A percentile compares a stretch with the other conserved stretches of the same genome.
These are phyloP conservation scores for Trichosporon asahii DNA, from an alignment of 1,284 basidiomycete genomes.

Conservation along the genomic window DNA sequence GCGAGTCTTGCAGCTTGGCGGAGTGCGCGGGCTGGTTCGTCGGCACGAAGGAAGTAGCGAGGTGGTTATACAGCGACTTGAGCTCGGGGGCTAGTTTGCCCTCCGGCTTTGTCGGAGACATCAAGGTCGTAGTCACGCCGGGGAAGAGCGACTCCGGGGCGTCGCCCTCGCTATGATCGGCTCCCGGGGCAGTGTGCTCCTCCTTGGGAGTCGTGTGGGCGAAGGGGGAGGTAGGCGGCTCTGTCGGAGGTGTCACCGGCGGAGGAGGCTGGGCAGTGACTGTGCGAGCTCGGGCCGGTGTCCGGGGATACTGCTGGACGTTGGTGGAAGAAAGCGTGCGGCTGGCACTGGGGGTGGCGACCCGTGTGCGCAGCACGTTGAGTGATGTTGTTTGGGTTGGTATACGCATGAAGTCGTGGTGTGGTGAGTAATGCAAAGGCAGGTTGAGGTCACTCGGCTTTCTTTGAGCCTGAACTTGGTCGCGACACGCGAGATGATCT, in stretches of 20 bases:
- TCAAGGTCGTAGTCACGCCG: slow-evolving; percentile 22
- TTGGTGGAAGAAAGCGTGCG: neutral
- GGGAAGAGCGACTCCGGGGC: slow-evolving; percentile 14
- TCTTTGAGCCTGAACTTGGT: slow-evolving; percentile 3
- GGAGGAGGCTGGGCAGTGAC: neutral
- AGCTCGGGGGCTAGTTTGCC: slow-evolving; percentile 17
- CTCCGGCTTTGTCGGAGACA: slow-evolving; percentile 11
- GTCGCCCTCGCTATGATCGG: neutral
- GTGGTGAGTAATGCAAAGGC: neutral
- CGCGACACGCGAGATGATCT: slow-evolving; percentile 3
- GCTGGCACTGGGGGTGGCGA: neutral
- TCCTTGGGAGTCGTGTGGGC: neutral
- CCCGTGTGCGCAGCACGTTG: slow-evolving; percentile 13
- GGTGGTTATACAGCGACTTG: slow-evolving; percentile 25
- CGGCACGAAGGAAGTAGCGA: slow-evolving; percentile 24
- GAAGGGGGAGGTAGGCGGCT: neutral
- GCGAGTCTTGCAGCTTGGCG: slow-evolving; percentile 4
- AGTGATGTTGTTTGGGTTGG: slow-evolving; percentile 12
- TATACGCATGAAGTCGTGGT: slow-evolving; percentile 15
- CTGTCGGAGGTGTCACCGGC: neutral
- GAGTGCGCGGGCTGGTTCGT: slow-evolving; percentile 21
- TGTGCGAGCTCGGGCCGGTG: neutral
- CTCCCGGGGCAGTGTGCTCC: slow-evolving; percentile 1
- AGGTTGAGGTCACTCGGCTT: slow-evolving; percentile 5
- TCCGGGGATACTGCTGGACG: neutral